Evolutionary conservation across 2,329 filamentous ascomycete species (phyloP), one percentile per base, ranked within the genome.

Genomic region (Botryotinia calthae): DNA sequence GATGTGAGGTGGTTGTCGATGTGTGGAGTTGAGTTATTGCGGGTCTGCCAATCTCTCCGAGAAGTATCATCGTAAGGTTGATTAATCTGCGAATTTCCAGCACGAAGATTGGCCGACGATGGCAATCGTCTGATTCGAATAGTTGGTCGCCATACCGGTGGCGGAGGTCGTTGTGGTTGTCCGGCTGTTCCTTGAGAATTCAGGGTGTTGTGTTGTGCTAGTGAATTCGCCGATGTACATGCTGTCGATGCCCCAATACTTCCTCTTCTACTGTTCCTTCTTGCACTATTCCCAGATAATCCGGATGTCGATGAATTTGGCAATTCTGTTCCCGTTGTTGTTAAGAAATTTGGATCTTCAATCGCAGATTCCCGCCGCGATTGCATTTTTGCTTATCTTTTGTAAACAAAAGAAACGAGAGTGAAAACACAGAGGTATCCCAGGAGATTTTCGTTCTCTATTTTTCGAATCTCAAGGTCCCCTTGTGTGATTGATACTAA

Each of bases 91-190:
- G 70, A 18, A n/a, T 70, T 71, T 22, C 31, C 40, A 25, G 42
- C 56, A n/a, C 34, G 31, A 18, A 72, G 34, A 22, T 68, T 44
- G 64, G 62, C 42, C 31, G 70, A 34, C 22, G 73, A 73, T 22
- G 76, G 69, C 7, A 72, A 51, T 20, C 77, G 68, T 54, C 76
- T 70, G 34, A 78, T 75, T n/a, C 77, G 74, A 59, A 78, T 78
- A 67, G 75, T 78, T 48, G 77, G 76, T 74, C 74, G 72, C 68
- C 74, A 73, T 65, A 37, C 64, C n/a, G 37, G n/a, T n/a, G 63
- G 72, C 56, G 65, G 65, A 31, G 37, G 48, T 16, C 65, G 34
- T 68, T 68, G 65, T 42, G n/a, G 10, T 56, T 68, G 65, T 46
- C 51, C 51, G 14, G 16, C 46, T n/a, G 61, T 48, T 44, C 40